These are phyloP conservation scores for Candida pseudofarinosa DNA, from an alignment of 805 yeast species.

Conservation along the genomic window DNA sequence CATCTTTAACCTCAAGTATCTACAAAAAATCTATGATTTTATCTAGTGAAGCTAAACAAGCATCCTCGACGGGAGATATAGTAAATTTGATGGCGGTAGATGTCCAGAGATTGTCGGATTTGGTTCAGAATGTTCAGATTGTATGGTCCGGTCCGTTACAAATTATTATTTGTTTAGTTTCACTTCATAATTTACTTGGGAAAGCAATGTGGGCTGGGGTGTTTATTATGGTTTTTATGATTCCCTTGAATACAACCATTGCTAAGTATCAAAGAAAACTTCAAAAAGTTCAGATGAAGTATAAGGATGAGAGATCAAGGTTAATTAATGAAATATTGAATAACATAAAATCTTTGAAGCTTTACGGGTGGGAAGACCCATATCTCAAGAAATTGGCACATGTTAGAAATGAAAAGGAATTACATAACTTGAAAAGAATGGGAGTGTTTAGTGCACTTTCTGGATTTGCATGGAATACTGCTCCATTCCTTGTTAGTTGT, in stretches of 20 bases:
- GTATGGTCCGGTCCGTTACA: conserved; percentile 95
- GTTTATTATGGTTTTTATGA: conserved; percentile 65
- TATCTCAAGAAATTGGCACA: conserved; percentile 66
- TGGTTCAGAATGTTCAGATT: conserved; percentile 71
- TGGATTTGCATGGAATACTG: conserved; percentile 73
- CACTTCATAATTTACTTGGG: conserved; percentile 72
- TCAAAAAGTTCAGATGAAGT: conserved; percentile 83
- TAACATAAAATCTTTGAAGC: conserved; percentile 86
- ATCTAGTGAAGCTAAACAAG: conserved; percentile 67
- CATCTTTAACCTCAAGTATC: conserved; percentile 62
- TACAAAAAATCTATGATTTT: conserved; percentile 65
- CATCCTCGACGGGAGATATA: conserved; percentile 84
- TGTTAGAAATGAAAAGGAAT: conserved; percentile 86
- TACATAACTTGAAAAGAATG: conserved; percentile 68
- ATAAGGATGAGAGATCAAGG: conserved; percentile 89
- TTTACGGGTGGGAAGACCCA: conserved; percentile 95
- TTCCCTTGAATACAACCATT: conserved; percentile 72
- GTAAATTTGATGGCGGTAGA: conserved; percentile 95
- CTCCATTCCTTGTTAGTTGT: conserved; percentile 88
- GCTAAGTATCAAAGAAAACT: conserved; percentile 64
- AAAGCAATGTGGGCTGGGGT: conserved; percentile 97
- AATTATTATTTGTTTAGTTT: conserved; percentile 66
- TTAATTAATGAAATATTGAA: conserved; percentile 82
- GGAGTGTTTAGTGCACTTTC: conserved; percentile 69
- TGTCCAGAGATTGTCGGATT: conserved; percentile 81